Evolutionary conservation across 2,329 filamentous ascomycete species (phyloP).

Genomic region (Aspergillus sojae): DNA sequence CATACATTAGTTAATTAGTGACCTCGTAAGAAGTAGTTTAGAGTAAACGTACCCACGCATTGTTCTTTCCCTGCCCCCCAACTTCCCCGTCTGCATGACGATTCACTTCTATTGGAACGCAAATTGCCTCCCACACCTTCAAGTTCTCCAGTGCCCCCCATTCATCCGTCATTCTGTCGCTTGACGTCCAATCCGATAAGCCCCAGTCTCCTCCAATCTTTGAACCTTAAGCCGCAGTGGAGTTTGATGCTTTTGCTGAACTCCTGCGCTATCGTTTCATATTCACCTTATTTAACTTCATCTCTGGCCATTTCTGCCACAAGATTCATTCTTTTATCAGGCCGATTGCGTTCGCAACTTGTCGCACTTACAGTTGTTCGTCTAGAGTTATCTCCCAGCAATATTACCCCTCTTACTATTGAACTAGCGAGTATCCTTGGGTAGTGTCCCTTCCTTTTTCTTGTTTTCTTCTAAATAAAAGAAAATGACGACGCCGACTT

Average conservation of each 20-base stretch:
- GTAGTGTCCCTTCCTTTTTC: neutral
- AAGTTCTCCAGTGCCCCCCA: neutral
- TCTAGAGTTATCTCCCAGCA: neutral
- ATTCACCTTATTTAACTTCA: neutral
- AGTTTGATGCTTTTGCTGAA: neutral
- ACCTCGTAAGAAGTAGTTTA: neutral
- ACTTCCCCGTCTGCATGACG: neutral
- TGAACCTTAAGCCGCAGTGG: neutral
- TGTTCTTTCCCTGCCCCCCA: neutral
- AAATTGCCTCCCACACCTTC: neutral
- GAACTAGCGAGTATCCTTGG: neutral
- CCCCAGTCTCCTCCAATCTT: neutral
- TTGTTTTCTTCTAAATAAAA: neutral
- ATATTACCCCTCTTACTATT: neutral
- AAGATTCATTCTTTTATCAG: neutral
- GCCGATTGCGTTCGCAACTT: neutral
- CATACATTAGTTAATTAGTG: neutral
- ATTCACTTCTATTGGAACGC: constrained; percentile 1
- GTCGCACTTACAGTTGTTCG: neutral
- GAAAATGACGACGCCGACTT: constrained; percentile 58
- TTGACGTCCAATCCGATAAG: neutral
- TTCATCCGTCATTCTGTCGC: neutral
- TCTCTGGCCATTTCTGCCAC: neutral
- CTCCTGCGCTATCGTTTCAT: neutral
- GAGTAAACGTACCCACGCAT: neutral